These are phyloP conservation scores for Nigrograna mackinnonii DNA, from an alignment of 2,329 filamentous ascomycete genomes.

Conservation along the genomic window DNA sequence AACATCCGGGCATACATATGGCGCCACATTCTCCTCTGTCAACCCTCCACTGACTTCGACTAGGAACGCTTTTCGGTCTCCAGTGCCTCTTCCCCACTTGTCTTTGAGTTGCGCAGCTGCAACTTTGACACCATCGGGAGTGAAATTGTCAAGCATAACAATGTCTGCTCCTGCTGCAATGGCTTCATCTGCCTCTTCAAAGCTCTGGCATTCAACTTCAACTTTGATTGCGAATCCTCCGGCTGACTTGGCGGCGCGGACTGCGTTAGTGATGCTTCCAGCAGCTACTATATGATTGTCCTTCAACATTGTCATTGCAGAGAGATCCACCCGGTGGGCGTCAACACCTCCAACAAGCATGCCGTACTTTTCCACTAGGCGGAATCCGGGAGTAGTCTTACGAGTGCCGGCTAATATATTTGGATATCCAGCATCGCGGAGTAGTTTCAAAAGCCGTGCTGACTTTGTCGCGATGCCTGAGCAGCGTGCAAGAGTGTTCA, in stretches of 20 bases:
- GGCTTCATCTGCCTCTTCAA: slow-evolving; percentile 88
- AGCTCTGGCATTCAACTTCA: slow-evolving; percentile 90
- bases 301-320: slow-evolving; percentile 96
- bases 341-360: slow-evolving; percentile 95
- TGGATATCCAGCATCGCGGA: slow-evolving; percentile 69
- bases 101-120: slow-evolving; percentile 78
- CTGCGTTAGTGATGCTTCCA: slow-evolving; percentile 80
- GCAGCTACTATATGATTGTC: slow-evolving; percentile 98
- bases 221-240: slow-evolving; percentile 92
- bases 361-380: slow-evolving; percentile 96
- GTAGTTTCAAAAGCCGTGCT: slow-evolving; percentile 52
- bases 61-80: slow-evolving; percentile 65
- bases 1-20: slow-evolving; percentile 80
- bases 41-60: slow-evolving; percentile 93
- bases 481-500: slow-evolving; percentile 89
- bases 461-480: slow-evolving; percentile 81
- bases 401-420: slow-evolving; percentile 91
- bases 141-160: slow-evolving; percentile 97
- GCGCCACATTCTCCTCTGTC: slow-evolving; percentile 79
- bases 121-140: slow-evolving; percentile 72
- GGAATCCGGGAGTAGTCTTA: slow-evolving; percentile 96
- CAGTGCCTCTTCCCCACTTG: slow-evolving; percentile 71
- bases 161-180: slow-evolving; percentile 90
- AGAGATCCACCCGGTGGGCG: slow-evolving; percentile 84
- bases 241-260: slow-evolving; percentile 78